phyloP scores from a whole-genome alignment of 192 early-diverging fungal genomes.

The Jimgerdemannia lactiflua region DNA sequence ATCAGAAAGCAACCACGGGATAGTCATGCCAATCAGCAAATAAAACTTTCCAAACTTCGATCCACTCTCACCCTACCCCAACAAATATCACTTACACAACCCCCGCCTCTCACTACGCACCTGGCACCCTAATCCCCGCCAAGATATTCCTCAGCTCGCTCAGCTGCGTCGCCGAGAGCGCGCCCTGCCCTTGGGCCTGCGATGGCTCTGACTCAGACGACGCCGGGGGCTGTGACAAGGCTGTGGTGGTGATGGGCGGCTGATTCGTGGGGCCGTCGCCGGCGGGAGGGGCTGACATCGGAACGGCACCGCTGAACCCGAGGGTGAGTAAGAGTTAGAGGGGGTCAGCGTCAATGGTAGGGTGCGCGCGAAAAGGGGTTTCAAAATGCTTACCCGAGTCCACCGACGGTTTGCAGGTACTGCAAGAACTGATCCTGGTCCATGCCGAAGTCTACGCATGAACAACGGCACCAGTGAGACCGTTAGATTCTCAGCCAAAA shows the following conservation, averaged over 20 bases:
- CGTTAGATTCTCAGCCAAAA: too few species aligned
- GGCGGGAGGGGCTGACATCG: not conserved
- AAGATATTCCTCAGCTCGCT: slow-evolving; percentile 41
- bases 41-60: too few species aligned
- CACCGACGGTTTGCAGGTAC: slow-evolving; percentile 32
- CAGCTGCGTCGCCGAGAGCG: slow-evolving; percentile 33
- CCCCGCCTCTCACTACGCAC: slow-evolving; percentile 5
- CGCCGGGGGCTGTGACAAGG: not conserved
- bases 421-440: slow-evolving; percentile 31
- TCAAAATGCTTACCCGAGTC: slow-evolving; percentile 20
- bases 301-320: slow-evolving; percentile 10
- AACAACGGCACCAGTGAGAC: not conserved
- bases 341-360: too few species aligned
- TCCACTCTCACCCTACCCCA: too few species aligned
- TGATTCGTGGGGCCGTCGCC: slow-evolving; percentile 6
- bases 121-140: slow-evolving; percentile 40
- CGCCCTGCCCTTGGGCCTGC: not conserved
- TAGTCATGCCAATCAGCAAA: not conserved
- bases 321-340: slow-evolving; percentile 8
- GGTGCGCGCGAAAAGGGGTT: not conserved
- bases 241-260: slow-evolving; percentile 2
- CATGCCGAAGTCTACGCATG: not conserved
- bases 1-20: not conserved
- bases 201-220: not conserved
- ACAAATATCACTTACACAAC: too few species aligned